Evolutionary conservation across 495 filamentous ascomycete genomes (phyloP), one percentile per base, ranked within the genome.

Genomic region (Neurospora sp.): DNA sequence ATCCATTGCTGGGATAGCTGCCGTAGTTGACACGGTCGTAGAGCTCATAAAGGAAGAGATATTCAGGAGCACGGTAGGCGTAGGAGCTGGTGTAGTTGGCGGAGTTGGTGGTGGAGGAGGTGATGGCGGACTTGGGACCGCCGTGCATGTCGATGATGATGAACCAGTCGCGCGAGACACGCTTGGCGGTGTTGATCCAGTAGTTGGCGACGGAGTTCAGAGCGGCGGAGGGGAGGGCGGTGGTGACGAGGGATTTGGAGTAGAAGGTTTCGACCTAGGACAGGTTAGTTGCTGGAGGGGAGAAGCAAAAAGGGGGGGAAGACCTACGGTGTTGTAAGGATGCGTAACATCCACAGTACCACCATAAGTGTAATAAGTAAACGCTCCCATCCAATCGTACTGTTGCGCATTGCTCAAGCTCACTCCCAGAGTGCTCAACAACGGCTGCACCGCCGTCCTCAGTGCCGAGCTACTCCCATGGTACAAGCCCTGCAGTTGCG

Each of bases 251-350:
- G 72, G 82, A 83, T 76, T 84, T 85, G 77, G 83, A 79, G 77
- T 84, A 86, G 74, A 85, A 85, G 0, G 82, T 82, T 75, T 85
- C 84, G 76, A 83, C 82, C 84, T 84, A 14, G n/a, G 20, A 39
- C 72, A 70, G 77, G 20, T 9, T 41, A 10, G 18, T 38, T 5
- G 46, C 72, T n/a, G 9, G 4, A 46, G 18, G 39, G 10, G 7
- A 2, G 10, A 41, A 5, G 9, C 31, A 38, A 44, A 54, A 20
- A 38, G 35, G 38, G 37, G 10, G 23, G 72, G 4, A 18, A 70
- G 4, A 78, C 81, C 44, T 74, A 84, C 83, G 76, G 77, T 73
- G 72, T 80, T 83, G 71, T 86, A 84, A 14, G 84, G 84, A 39
- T 83, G 79, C 3, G 79, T 82, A 40, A 84, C 80, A 39, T 86